Evolutionary conservation across 768 basidiomycete genomes (phyloP), one percentile per base, ranked within the genome.

Genomic region (Crucibulum laeve): DNA sequence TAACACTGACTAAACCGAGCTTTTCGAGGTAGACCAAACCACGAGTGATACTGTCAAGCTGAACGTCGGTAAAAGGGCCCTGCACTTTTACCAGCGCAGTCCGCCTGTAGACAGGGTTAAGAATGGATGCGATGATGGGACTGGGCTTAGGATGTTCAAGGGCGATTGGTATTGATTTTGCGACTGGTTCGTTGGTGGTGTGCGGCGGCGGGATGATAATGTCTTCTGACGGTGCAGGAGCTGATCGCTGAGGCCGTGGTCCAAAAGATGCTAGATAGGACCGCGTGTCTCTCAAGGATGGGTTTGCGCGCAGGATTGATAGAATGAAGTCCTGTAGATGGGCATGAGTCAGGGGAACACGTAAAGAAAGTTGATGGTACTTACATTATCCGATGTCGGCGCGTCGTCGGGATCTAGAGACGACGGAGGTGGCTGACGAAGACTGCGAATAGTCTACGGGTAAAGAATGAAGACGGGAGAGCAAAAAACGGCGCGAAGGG

Each of bases 31-130:
- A 93, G 30, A 94, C 89, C 70, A 99, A 79, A 41, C 96, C 96
- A 30, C 86, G 79, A 30, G 87, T 83, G 52, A 99, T 91, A 60
- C 93, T 94, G 51, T 95, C 90, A 45, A 98, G 80, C 55, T 97
- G 96, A 5, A 82, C 76, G 63, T 95, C 87, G 7, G 82, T 87
- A 59, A 98, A 98, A 2, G 96, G 96, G 7, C 94, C 92, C 62
- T 98, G 96, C 2, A 98, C 70, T 66, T 98, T 98, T 53, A 99
- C 94, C 13, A 99, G 80, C 4, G 94, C 92, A 1, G 96, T 95
- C 41, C 91, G 85, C 34, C 82, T 77, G 45, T 81, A 70, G 42
- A 89, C 79, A 4, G 94, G 94, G 56, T 93, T 73, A n/a, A 94
- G 71, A 52, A 88, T 84, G n/a, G 84, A 82, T 4, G 79, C 74